Evolutionary conservation across 345 rosid genomes (phyloP), one percentile per base, ranked within the genome.

Genomic region (Litchi chinensis): DNA sequence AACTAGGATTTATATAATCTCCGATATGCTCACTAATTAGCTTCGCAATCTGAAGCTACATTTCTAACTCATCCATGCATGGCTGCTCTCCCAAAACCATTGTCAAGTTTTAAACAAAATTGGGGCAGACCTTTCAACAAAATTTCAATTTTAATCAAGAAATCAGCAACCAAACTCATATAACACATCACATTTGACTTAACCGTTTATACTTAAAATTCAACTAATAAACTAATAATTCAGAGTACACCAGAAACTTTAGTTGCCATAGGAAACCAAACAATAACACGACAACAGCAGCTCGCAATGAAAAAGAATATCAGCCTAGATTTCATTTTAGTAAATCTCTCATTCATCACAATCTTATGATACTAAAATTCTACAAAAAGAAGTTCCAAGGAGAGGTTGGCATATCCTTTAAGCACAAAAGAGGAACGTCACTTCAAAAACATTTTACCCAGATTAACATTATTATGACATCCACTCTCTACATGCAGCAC

Each of bases 381-480:
- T 71, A 63, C 69, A 71, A 65, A 69, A 76, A 75, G 44, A 41
- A 68, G 57, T 21, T 56, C 79, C 52, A 21, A 59, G 39, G 16
- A 60, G 32, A 67, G 76, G 63, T 37, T 59, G 41, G 57, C 69
- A 82, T 65, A 78, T 65, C 68, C 79, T 41, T 69, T 62, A 26
- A 26, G 46, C 80, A 44, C 70, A 57, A 56, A 56, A 12, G 50
- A 73, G 56, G 73, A 54, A 6, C 52, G 54, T 22, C 40, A 50
- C 65, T 48, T 66, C 6, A 6, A 56, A 40, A 56, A 54, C 70
- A 73, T 70, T 57, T 68, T 75, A 64, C 39, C 70, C 48, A 24
- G 77, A 69, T 62, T 62, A 76, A 11, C 52, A 80, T 59, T 15
- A 62, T 43, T 40, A 22, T 60, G 52, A 26, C 79, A 77, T 71